These are phyloP conservation scores for Pichia kluyveri DNA, from an alignment of 805 yeast species.

Conservation along the genomic window DNA sequence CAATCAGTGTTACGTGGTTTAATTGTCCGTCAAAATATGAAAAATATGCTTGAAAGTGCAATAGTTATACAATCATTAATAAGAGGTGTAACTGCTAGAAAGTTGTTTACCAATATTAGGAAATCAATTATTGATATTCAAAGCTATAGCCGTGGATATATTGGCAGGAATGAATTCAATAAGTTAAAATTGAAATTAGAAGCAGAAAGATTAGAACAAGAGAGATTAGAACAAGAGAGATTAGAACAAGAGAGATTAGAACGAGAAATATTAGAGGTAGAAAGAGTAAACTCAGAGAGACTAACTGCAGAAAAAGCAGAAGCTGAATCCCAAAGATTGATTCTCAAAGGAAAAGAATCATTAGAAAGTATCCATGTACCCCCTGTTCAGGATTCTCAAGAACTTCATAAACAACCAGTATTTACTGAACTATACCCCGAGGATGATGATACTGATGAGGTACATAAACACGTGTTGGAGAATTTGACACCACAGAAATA, in stretches of 20 bases:
- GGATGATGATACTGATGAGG: neutral
- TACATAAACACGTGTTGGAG: neutral
- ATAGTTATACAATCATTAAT: conserved; percentile 43
- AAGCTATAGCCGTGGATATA: conserved; percentile 34
- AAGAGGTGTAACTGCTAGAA: neutral
- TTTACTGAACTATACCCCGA: neutral
- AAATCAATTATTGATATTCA: neutral
- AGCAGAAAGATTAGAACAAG: neutral
- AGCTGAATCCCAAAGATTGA: neutral
- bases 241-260: neutral
- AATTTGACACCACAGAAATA: neutral
- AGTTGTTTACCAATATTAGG: neutral
- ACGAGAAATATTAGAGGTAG: neutral
- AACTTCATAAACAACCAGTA: neutral
- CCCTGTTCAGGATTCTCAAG: no score
- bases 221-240: neutral
- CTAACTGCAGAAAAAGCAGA: neutral
- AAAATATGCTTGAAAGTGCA: conserved; percentile 50
- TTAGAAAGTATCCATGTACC: neutral
- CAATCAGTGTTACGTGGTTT: conserved; percentile 61
- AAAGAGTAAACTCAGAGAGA: conserved; percentile 3
- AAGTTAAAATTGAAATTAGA: conserved; percentile 54
- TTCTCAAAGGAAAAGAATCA: neutral
- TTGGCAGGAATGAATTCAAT: conserved; percentile 49
- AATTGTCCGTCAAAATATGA: conserved; percentile 43